phyloP scores from a whole-genome alignment of 179 eudicot genomes.

The Carnegiea gigantea region DNA sequence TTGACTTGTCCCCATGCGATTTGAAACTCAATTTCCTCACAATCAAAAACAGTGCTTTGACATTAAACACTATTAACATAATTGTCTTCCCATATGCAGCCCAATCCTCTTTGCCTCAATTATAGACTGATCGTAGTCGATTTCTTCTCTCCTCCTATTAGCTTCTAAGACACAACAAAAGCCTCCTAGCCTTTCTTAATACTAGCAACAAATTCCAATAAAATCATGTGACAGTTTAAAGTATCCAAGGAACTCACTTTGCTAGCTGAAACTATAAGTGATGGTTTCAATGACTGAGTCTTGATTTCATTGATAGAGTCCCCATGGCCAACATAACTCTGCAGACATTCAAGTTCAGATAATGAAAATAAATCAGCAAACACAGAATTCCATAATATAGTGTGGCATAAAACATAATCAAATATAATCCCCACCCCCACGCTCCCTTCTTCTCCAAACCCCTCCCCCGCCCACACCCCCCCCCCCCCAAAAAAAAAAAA shows the following conservation, averaged over 20 bases:
- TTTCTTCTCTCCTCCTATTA: background rate
- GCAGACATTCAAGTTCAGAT: slow-evolving; percentile 29
- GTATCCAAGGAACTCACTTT: slow-evolving; percentile 52
- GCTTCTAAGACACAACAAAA: background rate
- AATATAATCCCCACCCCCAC: background rate
- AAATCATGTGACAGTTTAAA: background rate
- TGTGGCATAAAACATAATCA: background rate
- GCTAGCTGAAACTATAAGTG: slow-evolving; percentile 92
- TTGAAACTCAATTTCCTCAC: background rate
- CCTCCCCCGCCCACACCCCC: background rate
- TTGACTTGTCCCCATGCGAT: background rate
- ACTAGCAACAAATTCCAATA: slow-evolving; percentile 11
- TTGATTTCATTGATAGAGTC: slow-evolving; percentile 93
- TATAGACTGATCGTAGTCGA: background rate
- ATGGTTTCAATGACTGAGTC: slow-evolving; percentile 81
- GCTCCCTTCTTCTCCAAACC: no score
- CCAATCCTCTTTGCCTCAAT: background rate
- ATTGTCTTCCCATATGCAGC: background rate
- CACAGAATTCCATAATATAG: background rate
- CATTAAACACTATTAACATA: background rate
- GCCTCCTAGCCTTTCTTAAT: background rate
- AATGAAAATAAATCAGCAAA: background rate
- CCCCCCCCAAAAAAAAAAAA: background rate
- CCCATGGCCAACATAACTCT: slow-evolving; percentile 98
- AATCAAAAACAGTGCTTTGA: background rate